phyloP scores from a whole-genome alignment of 2,329 filamentous ascomycete genomes.

The Colletotrichum sp. region DNA sequence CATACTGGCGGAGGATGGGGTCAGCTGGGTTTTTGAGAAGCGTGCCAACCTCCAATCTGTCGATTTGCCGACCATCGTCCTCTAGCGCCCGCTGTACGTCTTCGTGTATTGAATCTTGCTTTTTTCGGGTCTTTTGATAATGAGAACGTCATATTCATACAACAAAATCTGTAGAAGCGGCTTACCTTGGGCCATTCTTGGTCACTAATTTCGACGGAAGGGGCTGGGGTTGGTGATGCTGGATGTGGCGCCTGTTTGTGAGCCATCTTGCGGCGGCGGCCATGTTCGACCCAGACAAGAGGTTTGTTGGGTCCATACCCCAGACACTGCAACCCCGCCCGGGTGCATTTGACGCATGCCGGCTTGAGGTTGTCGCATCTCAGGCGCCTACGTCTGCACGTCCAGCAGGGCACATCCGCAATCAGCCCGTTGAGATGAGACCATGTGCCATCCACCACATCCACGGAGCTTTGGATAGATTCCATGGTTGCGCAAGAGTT shows the following conservation, averaged over 20 bases:
- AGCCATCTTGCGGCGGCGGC: background rate
- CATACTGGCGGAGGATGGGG: background rate
- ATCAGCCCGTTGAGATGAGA: background rate
- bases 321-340: constrained; percentile 19
- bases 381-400: constrained; percentile 11
- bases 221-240: background rate
- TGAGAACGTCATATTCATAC: no score
- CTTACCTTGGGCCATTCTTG: background rate
- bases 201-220: background rate
- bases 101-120: no score
- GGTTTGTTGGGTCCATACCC: background rate
- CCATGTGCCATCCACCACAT: background rate
- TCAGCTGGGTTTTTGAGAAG: background rate
- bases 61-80: background rate
- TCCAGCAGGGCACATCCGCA: background rate
- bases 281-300: background rate
- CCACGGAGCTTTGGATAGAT: background rate
- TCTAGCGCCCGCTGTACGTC: background rate
- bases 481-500: background rate
- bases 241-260: background rate
- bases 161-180: background rate
- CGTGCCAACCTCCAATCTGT: rapidly evolving
- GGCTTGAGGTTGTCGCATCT: constrained; percentile 25
- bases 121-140: no score
- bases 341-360: constrained; percentile 24